Evolutionary conservation across 2,329 filamentous ascomycete species (phyloP), one percentile per base, ranked within the genome.

Genomic region (Geosmithia flava): DNA sequence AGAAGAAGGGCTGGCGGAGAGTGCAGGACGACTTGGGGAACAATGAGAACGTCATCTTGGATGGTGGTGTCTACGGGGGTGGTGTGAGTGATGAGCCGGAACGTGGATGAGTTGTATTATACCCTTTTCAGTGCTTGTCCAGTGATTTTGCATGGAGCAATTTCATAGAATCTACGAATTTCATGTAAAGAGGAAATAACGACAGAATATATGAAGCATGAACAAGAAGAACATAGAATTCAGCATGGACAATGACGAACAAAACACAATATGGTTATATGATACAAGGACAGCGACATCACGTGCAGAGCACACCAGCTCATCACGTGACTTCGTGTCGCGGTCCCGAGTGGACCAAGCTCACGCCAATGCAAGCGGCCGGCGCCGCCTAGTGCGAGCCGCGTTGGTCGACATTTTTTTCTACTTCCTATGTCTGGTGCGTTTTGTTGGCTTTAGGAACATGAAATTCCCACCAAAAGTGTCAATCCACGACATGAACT

Each of bases 11-110:
- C 44, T 83, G 79, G 79, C 66, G 76, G 47, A 68, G 76, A 47
- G 78, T 81, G 1, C 79, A 83, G 54, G 76, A 81, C 55, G 75
- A 81, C 53, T 56, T 74, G 17, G 66, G 75, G 13, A 62, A 82
- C 53, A 81, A 81, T 49, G 78, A 81, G 54, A 69, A 60, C 0
- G 64, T 81, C 8, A 80, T 81, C 45, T 60, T 81, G 1, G 75
- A 81, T 51, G 77, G 78, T 7, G 76, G 76, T 1, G 59, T 71
- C 1, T 68, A 71, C 45, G 76, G 74, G 5, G 62, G 68, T 46
- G 54, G 48, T 23, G 45, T 20, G 15, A 33, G 30, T 16, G 55
- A 60, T 47, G 61, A 72, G 56, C 70, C 69, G 20, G 63, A 53
- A 4, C 67, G 68, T 49, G 65, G 67, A 10, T 68, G 33, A 37